Percentiles rank a stretch among this genome's conserved stretches.
phyloP scores from a whole-genome alignment of 2,329 filamentous ascomycete genomes.

The Talaromyces sp. region DNA sequence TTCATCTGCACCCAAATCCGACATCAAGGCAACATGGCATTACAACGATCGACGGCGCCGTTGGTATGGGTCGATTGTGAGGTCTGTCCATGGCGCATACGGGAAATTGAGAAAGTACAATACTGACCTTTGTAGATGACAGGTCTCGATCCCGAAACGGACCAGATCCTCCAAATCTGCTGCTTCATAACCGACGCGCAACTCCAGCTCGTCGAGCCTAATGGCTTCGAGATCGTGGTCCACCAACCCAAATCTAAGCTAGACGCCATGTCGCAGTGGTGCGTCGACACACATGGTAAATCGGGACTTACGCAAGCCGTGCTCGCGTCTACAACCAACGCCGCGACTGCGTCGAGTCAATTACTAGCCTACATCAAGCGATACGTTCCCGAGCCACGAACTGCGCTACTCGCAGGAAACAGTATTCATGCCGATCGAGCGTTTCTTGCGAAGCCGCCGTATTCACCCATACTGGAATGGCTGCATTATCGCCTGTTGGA shows the following conservation, averaged over 20 bases:
- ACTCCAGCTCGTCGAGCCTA: conserved; percentile 68
- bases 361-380: conserved; percentile 75
- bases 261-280: conserved; percentile 85
- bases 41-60: conserved; percentile 56
- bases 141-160: conserved; percentile 70
- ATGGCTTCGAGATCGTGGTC: conserved; percentile 76
- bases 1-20: background rate
- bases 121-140: conserved; percentile 68
- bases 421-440: conserved; percentile 84
- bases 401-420: conserved; percentile 80
- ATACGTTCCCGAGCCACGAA: conserved; percentile 63
- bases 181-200: conserved; percentile 84
- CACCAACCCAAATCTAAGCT: conserved; percentile 68
- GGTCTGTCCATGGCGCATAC: conserved; percentile 34
- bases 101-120: background rate
- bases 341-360: conserved; percentile 65
- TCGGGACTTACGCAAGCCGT: conserved; percentile 80
- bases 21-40: conserved; percentile 32
- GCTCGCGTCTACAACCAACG: conserved; percentile 66
- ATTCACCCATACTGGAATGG: conserved; percentile 67
- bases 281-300: conserved; percentile 69
- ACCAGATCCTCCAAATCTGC: conserved; percentile 86
- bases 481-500: conserved; percentile 89
- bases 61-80: conserved; percentile 86
- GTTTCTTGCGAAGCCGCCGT: conserved; percentile 74